A percentile compares a stretch with the other conserved stretches of the same genome.
Conservation (phyloP, 306 rosid genomes). For the Leucaena leucocephala region DNA sequence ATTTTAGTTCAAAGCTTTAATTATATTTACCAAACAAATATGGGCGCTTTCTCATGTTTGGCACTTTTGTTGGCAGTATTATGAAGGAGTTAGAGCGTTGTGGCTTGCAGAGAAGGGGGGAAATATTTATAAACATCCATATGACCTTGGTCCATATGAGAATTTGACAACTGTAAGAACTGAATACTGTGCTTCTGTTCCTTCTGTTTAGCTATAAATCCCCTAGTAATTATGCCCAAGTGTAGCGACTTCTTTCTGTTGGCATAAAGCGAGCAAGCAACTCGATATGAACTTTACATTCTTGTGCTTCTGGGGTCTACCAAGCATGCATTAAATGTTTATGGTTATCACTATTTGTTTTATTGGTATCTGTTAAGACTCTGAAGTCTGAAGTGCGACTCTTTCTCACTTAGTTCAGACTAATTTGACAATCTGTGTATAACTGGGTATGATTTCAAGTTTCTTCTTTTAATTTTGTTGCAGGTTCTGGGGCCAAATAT, state of each 20-base stretch:
- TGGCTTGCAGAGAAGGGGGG: conserved; percentile 99
- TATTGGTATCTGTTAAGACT: background rate
- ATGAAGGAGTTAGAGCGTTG: conserved; percentile 96
- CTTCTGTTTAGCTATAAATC: background rate
- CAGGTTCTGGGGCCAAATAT: conserved; percentile 90
- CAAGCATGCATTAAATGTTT: conserved; percentile 13
- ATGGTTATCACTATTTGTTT: conserved; percentile 3
- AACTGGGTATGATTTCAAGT: conserved; percentile 17
- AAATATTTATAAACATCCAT: conserved; percentile 81
- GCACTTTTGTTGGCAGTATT: conserved; percentile 61
- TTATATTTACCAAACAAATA: conserved; percentile 32
- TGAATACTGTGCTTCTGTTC: conserved; percentile 18
- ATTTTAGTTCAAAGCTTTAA: conserved; percentile 31
- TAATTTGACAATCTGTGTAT: conserved; percentile 4
- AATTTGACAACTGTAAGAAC: conserved; percentile 74
- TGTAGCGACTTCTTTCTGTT: conserved; percentile 5
- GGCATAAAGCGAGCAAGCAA: conserved; percentile 15
- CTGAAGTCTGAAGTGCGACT: background rate
- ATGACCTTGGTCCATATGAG: conserved; percentile 89
- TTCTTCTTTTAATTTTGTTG: conserved; percentile 37
- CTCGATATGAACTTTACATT: conserved; percentile 1
- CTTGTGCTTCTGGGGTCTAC: background rate
- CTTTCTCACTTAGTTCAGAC: background rate
- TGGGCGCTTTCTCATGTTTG: conserved; percentile 33
- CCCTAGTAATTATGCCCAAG: background rate